These are phyloP conservation scores for Westerdykella aurantiaca DNA, from an alignment of 2,329 filamentous ascomycete species.

Conservation along the genomic window DNA sequence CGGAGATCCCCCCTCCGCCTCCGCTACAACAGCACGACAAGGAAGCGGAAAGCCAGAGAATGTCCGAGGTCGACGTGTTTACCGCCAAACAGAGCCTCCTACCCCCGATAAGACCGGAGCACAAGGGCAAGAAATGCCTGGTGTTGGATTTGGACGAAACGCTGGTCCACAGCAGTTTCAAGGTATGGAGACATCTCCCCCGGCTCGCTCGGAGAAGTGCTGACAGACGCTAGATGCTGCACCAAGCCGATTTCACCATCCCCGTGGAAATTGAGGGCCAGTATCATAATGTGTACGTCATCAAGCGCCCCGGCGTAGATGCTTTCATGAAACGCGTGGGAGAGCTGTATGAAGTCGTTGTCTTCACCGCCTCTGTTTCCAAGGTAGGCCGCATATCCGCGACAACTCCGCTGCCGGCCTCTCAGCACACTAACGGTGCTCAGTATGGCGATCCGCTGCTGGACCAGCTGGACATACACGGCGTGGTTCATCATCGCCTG, in stretches of 20 bases:
- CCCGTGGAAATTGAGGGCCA: conserved; percentile 98
- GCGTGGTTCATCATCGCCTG: conserved; percentile 89
- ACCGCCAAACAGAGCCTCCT: conserved; percentile 64
- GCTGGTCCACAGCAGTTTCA: conserved; percentile 96
- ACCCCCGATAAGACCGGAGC: conserved; percentile 71
- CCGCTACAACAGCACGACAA: conserved; percentile 45
- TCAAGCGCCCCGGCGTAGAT: conserved; percentile 97
- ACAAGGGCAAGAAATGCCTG: conserved; percentile 85
- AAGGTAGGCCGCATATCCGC: conserved; percentile 56
- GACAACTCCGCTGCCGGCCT: background rate
- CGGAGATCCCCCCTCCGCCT: conserved; percentile 54
- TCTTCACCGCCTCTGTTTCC: conserved; percentile 96
- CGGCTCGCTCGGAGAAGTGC: conserved; percentile 1
- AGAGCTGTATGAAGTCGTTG: conserved; percentile 95
- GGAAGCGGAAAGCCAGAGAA: conserved; percentile 33
- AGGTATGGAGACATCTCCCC: conserved; percentile 52
- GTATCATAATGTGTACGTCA: conserved; percentile 99
- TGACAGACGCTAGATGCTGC: conserved; percentile 65
- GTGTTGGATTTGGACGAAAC: conserved; percentile 96
- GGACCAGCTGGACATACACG: conserved; percentile 94
- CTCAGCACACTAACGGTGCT: conserved; percentile 9
- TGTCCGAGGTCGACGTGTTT: conserved; percentile 38
- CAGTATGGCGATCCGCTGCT: conserved; percentile 94
- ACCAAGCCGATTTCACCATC: conserved; percentile 98
- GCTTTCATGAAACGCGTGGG: conserved; percentile 98